phyloP scores from a whole-genome alignment of 495 filamentous ascomycete species.

The Penicillium samsonianum region DNA sequence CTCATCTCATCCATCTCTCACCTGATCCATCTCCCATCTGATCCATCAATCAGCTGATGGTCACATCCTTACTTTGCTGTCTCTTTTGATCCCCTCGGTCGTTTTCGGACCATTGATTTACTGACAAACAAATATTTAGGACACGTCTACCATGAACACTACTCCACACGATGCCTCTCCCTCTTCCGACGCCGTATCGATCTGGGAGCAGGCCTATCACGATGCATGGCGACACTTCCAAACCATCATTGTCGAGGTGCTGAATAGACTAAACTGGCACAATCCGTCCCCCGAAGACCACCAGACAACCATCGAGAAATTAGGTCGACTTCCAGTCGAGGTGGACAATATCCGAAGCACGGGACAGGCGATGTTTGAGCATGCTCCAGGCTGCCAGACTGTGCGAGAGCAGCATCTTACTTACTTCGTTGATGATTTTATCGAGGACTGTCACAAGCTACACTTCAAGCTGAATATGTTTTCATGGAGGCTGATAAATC shows the following conservation, averaged over 20 bases:
- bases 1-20: not conserved
- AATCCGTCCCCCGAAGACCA: not conserved
- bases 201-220: not conserved
- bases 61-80: not conserved
- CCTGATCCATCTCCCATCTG: not conserved
- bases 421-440: not conserved
- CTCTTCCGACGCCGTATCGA: not conserved
- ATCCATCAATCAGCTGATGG: not conserved
- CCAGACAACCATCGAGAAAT: not conserved
- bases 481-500: not conserved
- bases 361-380: not conserved
- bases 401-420: not conserved
- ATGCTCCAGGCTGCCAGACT: not conserved
- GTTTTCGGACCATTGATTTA: not conserved
- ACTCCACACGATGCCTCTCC: not conserved
- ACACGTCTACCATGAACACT: not conserved
- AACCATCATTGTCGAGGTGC: rapidly evolving
- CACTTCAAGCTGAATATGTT: not conserved
- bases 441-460: not conserved
- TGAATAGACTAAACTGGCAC: not conserved
- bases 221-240: not conserved
- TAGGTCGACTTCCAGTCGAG: not conserved
- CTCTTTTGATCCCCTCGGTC: not conserved
- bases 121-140: no score
- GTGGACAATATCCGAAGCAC: not conserved